Evolutionary conservation across 768 basidiomycete genomes (phyloP).

Genomic region (Rhizopogon sp.): DNA sequence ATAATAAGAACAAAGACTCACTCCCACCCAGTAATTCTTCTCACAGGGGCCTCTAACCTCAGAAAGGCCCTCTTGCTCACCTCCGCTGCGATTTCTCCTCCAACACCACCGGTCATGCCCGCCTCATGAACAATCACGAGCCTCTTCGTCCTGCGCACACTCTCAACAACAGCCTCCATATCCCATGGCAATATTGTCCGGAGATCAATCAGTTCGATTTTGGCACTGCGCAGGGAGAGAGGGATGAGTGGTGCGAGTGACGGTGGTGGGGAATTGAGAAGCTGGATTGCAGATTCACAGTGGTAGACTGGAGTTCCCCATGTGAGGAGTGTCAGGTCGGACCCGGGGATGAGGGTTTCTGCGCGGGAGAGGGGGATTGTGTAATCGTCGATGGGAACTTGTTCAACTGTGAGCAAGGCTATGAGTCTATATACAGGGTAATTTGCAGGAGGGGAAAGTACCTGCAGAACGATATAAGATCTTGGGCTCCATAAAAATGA

Average conservation of each 20-base stretch:
- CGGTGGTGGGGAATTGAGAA: slow-evolving; percentile 63
- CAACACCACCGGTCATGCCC: slow-evolving; percentile 80
- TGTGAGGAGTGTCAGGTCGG: slow-evolving; percentile 83
- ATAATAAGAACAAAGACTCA: slow-evolving; percentile 39
- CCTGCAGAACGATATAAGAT: slow-evolving; percentile 88
- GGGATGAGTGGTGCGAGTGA: slow-evolving; percentile 65
- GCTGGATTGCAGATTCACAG: slow-evolving; percentile 77
- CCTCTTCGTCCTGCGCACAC: slow-evolving; percentile 80
- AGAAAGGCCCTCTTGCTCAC: slow-evolving; percentile 87
- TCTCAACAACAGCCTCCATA: slow-evolving; percentile 71
- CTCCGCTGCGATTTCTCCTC: slow-evolving; percentile 88
- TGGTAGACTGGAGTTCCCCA: slow-evolving; percentile 95
- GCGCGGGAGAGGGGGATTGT: slow-evolving; percentile 79
- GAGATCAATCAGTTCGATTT: slow-evolving; percentile 86
- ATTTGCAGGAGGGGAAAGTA: slow-evolving; percentile 17
- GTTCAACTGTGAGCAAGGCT: slow-evolving; percentile 54
- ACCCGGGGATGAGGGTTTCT: slow-evolving; percentile 67
- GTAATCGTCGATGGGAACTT: slow-evolving; percentile 88
- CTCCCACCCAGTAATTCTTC: slow-evolving; percentile 91
- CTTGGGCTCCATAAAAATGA: slow-evolving; percentile 95
- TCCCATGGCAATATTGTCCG: slow-evolving; percentile 91
- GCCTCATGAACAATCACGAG: slow-evolving; percentile 93
- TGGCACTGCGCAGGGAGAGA: slow-evolving; percentile 54
- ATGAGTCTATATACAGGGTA: slow-evolving; percentile 2
- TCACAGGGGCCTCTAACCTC: slow-evolving; percentile 83